Evolutionary conservation across 2,329 filamentous ascomycete species (phyloP), one percentile per base, ranked within the genome.

Genomic region (Magnaporthiopsis rhizophila): DNA sequence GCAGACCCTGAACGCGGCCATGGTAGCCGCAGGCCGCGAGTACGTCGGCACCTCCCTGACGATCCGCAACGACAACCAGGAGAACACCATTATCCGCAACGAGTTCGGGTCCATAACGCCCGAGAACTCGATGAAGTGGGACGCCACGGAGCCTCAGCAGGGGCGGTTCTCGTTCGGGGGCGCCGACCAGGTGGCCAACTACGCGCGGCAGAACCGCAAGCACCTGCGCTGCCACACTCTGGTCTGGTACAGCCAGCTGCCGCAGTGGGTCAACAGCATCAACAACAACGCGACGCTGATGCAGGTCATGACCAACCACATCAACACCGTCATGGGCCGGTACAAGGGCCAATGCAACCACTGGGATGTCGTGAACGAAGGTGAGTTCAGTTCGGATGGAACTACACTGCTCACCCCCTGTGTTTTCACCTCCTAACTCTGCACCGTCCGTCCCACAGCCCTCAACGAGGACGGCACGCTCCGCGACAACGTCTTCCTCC

Each of bases 41-140:
- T 86, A 85, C 72, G 84, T 86, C 62, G 84, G 84, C 56, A 83
- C 83, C 1, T 84, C 84, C 1, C 82, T 84, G 34, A 84, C 86
- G 67, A 82, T 85, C 28, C 72, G 71, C 2, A 77, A 80, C 58
- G 83, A 87, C 71, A 71, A 73, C 2, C 68, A 76, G 56, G 86
- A 87, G 70, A 72, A 79, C n/a, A 70, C 72, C 3, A 80, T 85
- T 66, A 75, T 86, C 61, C 78, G 76, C 65, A 38, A 60, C 58
- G 82, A 86, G 65, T 87, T 87, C 70, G 84, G 83, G 28, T 80
- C 84, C 68, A 77, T 85, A 60, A 86, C 84, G 13, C 72, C 72
- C n/a, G 75, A 76, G 69, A 76, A 77, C 3, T 82, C 83, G 1
- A 81, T 74, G 73, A 76, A 76, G 77, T 88, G 83, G 84, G 80